Evolutionary conservation across 1,284 basidiomycete species (phyloP).

Genomic region (Sporisorium sorghi): DNA sequence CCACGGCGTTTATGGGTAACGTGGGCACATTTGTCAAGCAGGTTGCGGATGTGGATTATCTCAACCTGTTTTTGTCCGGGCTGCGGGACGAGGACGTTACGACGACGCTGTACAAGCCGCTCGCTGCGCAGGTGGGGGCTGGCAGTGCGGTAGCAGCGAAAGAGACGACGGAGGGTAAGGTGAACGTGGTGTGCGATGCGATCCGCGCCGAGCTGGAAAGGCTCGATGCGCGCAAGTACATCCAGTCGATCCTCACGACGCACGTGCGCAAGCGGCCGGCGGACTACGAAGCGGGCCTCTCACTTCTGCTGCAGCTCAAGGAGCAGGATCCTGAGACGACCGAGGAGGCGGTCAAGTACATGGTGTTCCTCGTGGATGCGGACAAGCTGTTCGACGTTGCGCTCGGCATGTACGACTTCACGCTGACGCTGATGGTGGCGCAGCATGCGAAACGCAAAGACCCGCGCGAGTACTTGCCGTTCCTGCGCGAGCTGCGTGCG

Average conservation of each 20-base stretch:
- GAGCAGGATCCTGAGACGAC: constrained; percentile 80
- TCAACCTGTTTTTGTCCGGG: constrained; percentile 90
- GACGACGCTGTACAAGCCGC: constrained; percentile 66
- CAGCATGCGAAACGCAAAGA: constrained; percentile 98
- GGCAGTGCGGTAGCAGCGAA: no score
- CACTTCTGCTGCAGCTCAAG: constrained; percentile 81
- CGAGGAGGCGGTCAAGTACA: constrained; percentile 96
- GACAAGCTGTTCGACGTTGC: constrained; percentile 92
- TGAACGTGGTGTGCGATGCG: constrained; percentile 82
- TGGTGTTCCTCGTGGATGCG: constrained; percentile 96
- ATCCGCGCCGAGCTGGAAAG: constrained; percentile 81
- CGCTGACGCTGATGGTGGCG: constrained; percentile 92
- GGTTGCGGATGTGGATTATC: constrained; percentile 86
- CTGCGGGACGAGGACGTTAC: constrained; percentile 72
- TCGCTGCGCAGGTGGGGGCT: constrained; percentile 31
- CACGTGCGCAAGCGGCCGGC: constrained; percentile 91
- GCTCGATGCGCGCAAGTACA: constrained; percentile 79
- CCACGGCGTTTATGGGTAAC: constrained; percentile 76
- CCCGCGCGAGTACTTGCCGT: constrained; percentile 96
- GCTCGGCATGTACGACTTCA: constrained; percentile 98
- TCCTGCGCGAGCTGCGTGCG: constrained; percentile 87
- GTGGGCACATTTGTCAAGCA: constrained; percentile 79
- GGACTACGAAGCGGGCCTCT: constrained; percentile 87
- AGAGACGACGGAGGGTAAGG: constrained; percentile 72
- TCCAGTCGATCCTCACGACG: constrained; percentile 90